phyloP scores from a whole-genome alignment of 306 rosid genomes.

The Fagus crenata region DNA sequence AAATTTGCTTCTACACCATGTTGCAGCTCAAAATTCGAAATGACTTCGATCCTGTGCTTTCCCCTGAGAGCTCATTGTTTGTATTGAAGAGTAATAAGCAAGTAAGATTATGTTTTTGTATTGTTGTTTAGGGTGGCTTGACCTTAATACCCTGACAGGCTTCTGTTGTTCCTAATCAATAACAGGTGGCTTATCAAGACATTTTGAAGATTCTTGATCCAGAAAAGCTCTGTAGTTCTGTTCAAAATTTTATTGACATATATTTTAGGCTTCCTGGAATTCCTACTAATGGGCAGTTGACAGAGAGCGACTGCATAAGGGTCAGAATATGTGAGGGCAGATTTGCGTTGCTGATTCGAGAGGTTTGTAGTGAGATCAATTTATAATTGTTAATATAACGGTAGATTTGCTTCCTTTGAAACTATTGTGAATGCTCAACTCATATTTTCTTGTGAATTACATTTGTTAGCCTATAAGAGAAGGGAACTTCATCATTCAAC shows the following conservation, averaged over 20 bases:
- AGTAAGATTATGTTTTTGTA: conserved; percentile 45
- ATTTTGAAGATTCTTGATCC: conserved; percentile 88
- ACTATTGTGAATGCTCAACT: not conserved
- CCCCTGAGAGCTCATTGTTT: conserved; percentile 98
- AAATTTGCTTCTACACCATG: conserved; percentile 11
- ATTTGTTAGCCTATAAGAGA: conserved; percentile 85
- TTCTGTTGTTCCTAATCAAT: conserved; percentile 33
- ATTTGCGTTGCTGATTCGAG: conserved; percentile 91
- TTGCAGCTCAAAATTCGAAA: conserved; percentile 98
- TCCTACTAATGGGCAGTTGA: conserved; percentile 78
- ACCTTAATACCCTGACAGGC: conserved; percentile 21
- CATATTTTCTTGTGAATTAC: conserved; percentile 25
- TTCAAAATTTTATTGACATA: conserved; percentile 90
- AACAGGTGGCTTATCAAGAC: conserved; percentile 89
- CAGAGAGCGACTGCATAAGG: conserved; percentile 92
- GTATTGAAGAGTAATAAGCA: conserved; percentile 90
- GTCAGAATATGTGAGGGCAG: conserved; percentile 99
- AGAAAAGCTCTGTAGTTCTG: conserved; percentile 89
- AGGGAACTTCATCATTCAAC: conserved; percentile 98
- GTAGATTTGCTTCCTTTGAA: not conserved
- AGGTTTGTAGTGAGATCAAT: conserved; percentile 51
- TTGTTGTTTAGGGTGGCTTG: conserved; percentile 12
- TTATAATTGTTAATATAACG: not conserved
- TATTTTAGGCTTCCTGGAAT: conserved; percentile 91
- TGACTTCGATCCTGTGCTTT: conserved; percentile 98